Conservation (phyloP, 164 flowering plant genomes). For the Vitis labrusca region DNA sequence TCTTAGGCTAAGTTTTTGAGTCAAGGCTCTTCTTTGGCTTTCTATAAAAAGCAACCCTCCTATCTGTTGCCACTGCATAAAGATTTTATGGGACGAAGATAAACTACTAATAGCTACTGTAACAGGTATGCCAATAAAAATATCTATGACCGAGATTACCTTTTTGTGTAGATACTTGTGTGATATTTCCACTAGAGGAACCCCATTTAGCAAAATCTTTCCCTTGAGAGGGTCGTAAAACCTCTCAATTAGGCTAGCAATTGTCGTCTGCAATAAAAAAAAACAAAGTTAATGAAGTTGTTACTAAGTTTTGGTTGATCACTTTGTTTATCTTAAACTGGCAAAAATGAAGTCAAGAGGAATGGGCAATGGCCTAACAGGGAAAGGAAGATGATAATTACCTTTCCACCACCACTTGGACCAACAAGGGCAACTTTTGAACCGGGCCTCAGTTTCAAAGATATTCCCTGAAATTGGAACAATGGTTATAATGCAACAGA, state of each 20-base stretch:
- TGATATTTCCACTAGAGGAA: conserved; percentile 79
- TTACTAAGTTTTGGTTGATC: no score
- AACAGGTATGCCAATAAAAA: background rate
- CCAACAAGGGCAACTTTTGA: conserved; percentile 98
- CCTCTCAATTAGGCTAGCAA: conserved; percentile 92
- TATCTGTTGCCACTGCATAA: no score
- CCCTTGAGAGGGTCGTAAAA: conserved; percentile 94
- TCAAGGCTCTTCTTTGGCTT: no score
- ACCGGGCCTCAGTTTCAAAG: conserved; percentile 73
- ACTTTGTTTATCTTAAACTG: background rate
- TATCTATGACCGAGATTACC: conserved; percentile 40
- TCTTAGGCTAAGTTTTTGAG: no score
- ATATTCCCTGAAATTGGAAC: conserved; percentile 60
- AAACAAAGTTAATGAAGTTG: background rate
- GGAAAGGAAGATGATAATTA: conserved; percentile 21
- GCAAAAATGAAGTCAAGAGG: conserved; percentile 3
- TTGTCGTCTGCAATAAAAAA: conserved; percentile 68
- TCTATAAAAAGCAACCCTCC: no score
- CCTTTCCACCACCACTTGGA: conserved; percentile 99
- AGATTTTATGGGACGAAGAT: no score
- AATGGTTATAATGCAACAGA: background rate
- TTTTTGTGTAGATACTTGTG: conserved; percentile 85
- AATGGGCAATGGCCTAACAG: background rate
- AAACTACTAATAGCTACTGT: no score
- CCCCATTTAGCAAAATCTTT: conserved; percentile 74